Evolutionary conservation across 768 basidiomycete species (phyloP), one percentile per base, ranked within the genome.

Genomic region (Lentinula raphanica): DNA sequence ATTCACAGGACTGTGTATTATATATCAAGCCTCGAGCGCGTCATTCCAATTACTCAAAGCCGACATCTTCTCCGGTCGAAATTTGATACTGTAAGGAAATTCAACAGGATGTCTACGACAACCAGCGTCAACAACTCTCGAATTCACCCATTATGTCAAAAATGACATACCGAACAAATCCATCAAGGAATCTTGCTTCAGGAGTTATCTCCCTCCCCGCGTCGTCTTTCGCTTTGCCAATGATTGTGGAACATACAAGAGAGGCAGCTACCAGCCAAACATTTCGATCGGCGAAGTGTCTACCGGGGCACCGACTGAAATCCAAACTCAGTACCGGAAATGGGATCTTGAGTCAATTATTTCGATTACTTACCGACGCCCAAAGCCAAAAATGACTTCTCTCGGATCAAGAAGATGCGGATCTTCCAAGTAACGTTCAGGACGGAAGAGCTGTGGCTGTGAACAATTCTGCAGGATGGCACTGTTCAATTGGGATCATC

Each of bases 351-450:
- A 38, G 46, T 58, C n/a, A n/a, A n/a, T 46, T 28, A 36, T 42
- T 48, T 49, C 27, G n/a, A 36, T 53, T 15, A 36, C 70, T 67
- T 58, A 80, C 79, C 81, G 71, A 56, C 83, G 72, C 29, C 83
- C 83, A 68, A 85, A 85, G 7, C 83, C 83, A 62, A 84, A 85
- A 19, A 81, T 72, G 36, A 80, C 64, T 31, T 76, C 74, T 31
- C 74, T 69, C 31, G 82, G 80, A 66, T 83, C 77, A 19, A 72
- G 71, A 32, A 76, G 68, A 39, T 67, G 62, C n/a, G 69, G 64
- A 48, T 74, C 70, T 8, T 75, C 70, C 49, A 77, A 58, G 65
- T 79, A 81, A 54, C 84, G 75, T 42, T 83, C 78, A 3, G 84
- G 84, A 21, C 65, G 67, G 67, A 84, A 85, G 36, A 54, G 62